Evolutionary conservation across 2,329 filamentous ascomycete species (phyloP).

Genomic region (Phialemoniopsis sp.): DNA sequence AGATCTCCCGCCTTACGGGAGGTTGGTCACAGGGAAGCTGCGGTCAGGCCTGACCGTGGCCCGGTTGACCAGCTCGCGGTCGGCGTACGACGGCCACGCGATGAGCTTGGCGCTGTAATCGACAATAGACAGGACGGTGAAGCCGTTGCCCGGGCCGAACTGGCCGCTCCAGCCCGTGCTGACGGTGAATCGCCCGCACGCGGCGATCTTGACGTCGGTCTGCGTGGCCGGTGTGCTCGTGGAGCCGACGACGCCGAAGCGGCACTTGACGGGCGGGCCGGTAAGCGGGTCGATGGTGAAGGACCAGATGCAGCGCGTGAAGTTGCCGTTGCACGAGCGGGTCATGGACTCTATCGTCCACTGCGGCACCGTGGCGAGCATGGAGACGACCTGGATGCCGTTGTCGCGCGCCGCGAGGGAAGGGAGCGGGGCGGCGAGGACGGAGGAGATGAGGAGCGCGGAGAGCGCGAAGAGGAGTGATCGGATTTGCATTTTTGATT

Average conservation of each 20-base stretch:
- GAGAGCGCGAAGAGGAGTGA: not conserved
- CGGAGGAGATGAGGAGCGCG: constrained; percentile 4
- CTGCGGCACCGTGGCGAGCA: constrained; percentile 17
- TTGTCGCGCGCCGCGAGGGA: not conserved
- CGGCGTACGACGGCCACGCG: constrained; percentile 49
- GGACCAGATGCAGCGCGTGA: constrained; percentile 37
- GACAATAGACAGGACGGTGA: constrained; percentile 49
- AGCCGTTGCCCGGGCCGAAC: constrained; percentile 47
- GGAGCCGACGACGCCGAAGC: not conserved
- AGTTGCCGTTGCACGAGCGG: constrained; percentile 31
- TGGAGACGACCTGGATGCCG: not conserved
- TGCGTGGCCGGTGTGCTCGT: constrained; percentile 28
- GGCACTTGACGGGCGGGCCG: constrained; percentile 8
- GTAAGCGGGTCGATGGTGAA: constrained; percentile 35
- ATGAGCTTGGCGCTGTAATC: constrained; percentile 38
- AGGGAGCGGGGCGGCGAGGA: constrained; percentile 1
- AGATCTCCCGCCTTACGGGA: too few species aligned
- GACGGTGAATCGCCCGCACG: constrained; percentile 46
- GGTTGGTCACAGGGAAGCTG: constrained; percentile 26
- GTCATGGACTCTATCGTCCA: constrained; percentile 36
- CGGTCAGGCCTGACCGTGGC: constrained; percentile 43
- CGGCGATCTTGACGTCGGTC: constrained; percentile 30
- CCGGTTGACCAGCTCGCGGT: constrained; percentile 40
- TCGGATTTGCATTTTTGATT: constrained; percentile 5
- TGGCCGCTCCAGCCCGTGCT: constrained; percentile 52